Evolutionary conservation across 805 yeast genomes (phyloP), one percentile per base, ranked within the genome.

Genomic region (Yamadazyma endophytica): DNA sequence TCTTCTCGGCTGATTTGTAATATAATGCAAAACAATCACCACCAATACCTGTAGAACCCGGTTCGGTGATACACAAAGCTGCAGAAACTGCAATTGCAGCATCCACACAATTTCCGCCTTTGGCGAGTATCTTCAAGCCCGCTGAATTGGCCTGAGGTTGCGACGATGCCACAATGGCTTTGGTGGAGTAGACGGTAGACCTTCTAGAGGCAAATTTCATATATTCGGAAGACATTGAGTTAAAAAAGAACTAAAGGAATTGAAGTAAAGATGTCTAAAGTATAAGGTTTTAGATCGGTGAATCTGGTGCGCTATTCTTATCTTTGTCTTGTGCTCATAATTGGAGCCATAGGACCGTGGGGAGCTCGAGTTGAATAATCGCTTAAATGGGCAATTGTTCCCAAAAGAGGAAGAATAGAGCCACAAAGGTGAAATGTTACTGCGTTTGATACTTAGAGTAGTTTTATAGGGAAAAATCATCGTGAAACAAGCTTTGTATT

Each of bases 71-170:
- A 38, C 75, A 61, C 6, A 77, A 51, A 3, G 73, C 74, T 3
- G 81, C 79, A 4, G 77, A 63, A 3, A 73, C 71, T 0, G 83
- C 82, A 14, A 77, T 73, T 9, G 76, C 70, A 9, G 82, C 82
- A 44, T 77, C 83, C 11, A 77, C 77, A 39, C 79, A 73, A 50
- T 84, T 84, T 4, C 95, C 92, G 3, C 94, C 92, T 38, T 62
- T 59, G 15, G 73, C 77, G 17, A 84, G 65, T 21, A 83, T 73
- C 49, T 70, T 69, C 19, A 80, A 52, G 3, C 87, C 89, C 0
- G 88, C 90, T 1, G 83, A 76, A 31, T 77, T 75, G 20, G 92
- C 94, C 29, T 80, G 55, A 3, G 90, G 85, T 55, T 85, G 92
- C 0, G 89, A 65, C 2, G 88, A 77, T 1, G 85, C 71, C 2